phyloP scores from a whole-genome alignment of 2,329 filamentous ascomycete species.

The Grosmannia huntii region DNA sequence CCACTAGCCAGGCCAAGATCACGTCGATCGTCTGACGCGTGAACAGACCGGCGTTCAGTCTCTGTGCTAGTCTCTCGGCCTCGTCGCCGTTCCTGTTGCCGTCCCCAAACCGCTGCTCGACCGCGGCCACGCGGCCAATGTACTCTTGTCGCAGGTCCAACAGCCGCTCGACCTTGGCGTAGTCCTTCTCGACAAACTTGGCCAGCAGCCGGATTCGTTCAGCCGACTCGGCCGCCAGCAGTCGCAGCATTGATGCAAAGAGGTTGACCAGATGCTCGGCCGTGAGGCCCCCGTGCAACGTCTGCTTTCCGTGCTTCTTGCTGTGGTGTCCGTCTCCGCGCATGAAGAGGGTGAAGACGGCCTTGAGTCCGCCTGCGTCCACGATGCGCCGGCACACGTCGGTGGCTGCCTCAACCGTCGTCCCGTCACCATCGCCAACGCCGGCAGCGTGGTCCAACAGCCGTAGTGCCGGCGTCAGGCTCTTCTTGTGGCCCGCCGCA shows the following conservation, averaged over 20 bases:
- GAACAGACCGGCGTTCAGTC: conserved; percentile 76
- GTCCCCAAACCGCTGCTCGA: conserved; percentile 50
- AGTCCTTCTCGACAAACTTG: conserved; percentile 93
- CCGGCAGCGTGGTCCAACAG: conserved; percentile 73
- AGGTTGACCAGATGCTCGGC: conserved; percentile 76
- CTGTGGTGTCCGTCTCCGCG: conserved; percentile 38
- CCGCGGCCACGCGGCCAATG: conserved; percentile 43
- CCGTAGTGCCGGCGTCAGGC: conserved; percentile 56
- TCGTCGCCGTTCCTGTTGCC: conserved; percentile 44
- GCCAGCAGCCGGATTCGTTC: conserved; percentile 73
- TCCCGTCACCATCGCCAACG: conserved; percentile 3
- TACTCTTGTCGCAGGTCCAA: conserved; percentile 62
- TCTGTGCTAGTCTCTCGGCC: conserved; percentile 59
- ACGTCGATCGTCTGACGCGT: conserved; percentile 74
- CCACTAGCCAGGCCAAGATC: conserved; percentile 78
- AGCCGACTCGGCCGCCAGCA: conserved; percentile 64
- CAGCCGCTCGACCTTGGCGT: conserved; percentile 68
- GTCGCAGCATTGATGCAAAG: conserved; percentile 68
- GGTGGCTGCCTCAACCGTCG: conserved; percentile 23
- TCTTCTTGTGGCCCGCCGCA: conserved; percentile 43
- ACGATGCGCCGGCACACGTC: conserved; percentile 65
- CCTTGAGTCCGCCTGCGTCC: conserved; percentile 73
- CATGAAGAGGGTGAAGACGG: conserved; percentile 77
- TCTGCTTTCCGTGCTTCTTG: conserved; percentile 2
- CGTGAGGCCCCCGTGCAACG: conserved; percentile 45